These are phyloP conservation scores for Fusarium begoniae DNA, from an alignment of 2,329 filamentous ascomycete species.

Conservation along the genomic window DNA sequence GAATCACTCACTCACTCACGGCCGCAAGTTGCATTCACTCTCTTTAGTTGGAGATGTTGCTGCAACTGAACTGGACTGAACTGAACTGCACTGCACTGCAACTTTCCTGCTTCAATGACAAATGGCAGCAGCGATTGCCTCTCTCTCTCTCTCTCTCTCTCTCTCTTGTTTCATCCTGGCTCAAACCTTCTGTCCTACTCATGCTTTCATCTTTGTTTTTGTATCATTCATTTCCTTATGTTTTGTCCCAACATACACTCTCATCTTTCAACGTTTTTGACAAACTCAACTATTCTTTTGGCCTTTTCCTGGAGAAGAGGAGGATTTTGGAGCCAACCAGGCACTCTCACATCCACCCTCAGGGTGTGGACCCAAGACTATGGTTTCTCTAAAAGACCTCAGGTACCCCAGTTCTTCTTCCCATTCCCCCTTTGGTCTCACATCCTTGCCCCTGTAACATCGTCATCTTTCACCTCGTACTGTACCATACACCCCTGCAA, in stretches of 20 bases:
- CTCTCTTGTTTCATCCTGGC: background rate
- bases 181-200: constrained; percentile 3
- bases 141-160: constrained; percentile 5
- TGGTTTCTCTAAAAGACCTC: constrained; percentile 10
- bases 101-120: constrained; percentile 8
- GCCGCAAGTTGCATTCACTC: background rate
- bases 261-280: background rate
- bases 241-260: background rate
- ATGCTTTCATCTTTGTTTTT: constrained; percentile 12
- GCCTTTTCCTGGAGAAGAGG: background rate
- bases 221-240: background rate
- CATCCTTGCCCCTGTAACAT: constrained; percentile 12
- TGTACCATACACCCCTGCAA: constrained; percentile 10
- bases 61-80: constrained; percentile 5
- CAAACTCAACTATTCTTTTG: background rate
- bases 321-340: background rate
- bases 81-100: constrained; percentile 3
- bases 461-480: constrained; percentile 10
- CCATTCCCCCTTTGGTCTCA: constrained; percentile 6
- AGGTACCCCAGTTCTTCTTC: constrained; percentile 27
- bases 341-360: background rate
- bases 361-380: constrained; percentile 20
- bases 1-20: constrained; percentile 11
- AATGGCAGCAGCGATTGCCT: constrained; percentile 2
- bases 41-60: background rate